Evolutionary conservation across 2,329 filamentous ascomycete species (phyloP), one percentile per base, ranked within the genome.

Genomic region (Aspergillus alliaceus): DNA sequence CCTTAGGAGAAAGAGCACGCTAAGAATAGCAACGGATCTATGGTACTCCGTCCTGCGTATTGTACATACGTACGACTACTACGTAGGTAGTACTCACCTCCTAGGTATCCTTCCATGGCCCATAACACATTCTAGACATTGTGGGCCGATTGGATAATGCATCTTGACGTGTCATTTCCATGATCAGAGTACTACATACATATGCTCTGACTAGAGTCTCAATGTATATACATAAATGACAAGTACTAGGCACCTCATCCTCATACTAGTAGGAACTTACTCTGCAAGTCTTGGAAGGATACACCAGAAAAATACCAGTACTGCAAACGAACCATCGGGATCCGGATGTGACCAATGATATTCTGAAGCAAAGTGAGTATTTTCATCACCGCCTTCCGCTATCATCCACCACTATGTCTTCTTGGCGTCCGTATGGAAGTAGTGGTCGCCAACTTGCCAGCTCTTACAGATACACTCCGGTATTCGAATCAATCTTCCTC

Each of bases 101-200:
- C 24, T 35, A 35, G 32, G 32, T n/a, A n/a, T 42, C 39, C 20
- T 29, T 44, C 40, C 40, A 27, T 29, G 40, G 24, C 24, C 24
- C 40, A 27, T 44, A 18, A 25, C 27, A 27, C 14, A 27, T 18
- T 44, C 15, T 29, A 15, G n/a, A 27, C 15, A 44, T 44, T n/a
- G n/a, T 14, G n/a, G 9, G 2, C 15, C 14, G 24, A 44, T 27
- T 44, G 40, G 40, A 44, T 15, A 27, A 44, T n/a, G 11, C n/a
- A 22, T 37, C n/a, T 53, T 53, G 37, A 53, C 50, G 50, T 53
- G 50, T 53, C 37, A 53, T n/a, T 20, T 53, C 7, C 15, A 27
- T 15, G 15, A 29, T 3, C 14, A 5, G 14, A 44, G 7, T 18
- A 29, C 5, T 29, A 29, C 27, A 11, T 14, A 27, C 24, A 18